Conservation (phyloP, 495 filamentous ascomycete genomes). For the Trichoderma reesei region DNA sequence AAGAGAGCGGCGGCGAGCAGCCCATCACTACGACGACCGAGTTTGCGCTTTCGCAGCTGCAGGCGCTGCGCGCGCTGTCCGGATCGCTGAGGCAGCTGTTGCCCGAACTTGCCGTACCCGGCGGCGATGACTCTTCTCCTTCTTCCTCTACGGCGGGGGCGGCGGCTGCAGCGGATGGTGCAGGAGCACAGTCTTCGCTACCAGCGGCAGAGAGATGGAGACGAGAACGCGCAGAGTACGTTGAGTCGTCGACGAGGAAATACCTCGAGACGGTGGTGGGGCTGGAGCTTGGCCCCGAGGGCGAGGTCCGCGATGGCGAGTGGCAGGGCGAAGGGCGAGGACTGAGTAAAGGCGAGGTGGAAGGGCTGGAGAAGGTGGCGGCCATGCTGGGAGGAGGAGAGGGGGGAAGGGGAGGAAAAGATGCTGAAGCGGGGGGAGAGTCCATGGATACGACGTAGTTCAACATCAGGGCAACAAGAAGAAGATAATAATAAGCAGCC, state of each 20-base stretch:
- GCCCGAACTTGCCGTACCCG: constrained; percentile 36
- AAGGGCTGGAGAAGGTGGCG: constrained; percentile 40
- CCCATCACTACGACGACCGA: constrained; percentile 64
- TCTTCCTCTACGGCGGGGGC: neutral
- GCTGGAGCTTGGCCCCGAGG: constrained; percentile 43
- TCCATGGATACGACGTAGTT: neutral
- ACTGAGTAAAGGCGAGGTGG: constrained; percentile 39
- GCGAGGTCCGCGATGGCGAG: constrained; percentile 50
- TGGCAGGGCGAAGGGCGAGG: constrained; percentile 37
- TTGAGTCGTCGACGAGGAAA: constrained; percentile 55
- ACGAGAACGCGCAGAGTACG: constrained; percentile 60
- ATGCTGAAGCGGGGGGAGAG: constrained; percentile 11
- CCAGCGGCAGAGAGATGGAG: constrained; percentile 38
- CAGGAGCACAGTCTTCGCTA: constrained; percentile 18
- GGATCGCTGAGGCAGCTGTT: constrained; percentile 51
- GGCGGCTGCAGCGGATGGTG: constrained; percentile 14
- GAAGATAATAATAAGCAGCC: neutral
- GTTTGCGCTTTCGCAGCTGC: constrained; percentile 75
- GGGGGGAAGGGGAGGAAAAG: neutral
- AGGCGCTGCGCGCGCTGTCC: constrained; percentile 59
- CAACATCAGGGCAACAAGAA: neutral
- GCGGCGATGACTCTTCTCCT: neutral
- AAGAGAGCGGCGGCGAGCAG: constrained; percentile 30
- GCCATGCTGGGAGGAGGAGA: constrained; percentile 26
- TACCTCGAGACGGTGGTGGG: constrained; percentile 47